These are phyloP conservation scores for Termitomyces sp. DNA, from an alignment of 768 basidiomycete genomes.

Conservation along the genomic window DNA sequence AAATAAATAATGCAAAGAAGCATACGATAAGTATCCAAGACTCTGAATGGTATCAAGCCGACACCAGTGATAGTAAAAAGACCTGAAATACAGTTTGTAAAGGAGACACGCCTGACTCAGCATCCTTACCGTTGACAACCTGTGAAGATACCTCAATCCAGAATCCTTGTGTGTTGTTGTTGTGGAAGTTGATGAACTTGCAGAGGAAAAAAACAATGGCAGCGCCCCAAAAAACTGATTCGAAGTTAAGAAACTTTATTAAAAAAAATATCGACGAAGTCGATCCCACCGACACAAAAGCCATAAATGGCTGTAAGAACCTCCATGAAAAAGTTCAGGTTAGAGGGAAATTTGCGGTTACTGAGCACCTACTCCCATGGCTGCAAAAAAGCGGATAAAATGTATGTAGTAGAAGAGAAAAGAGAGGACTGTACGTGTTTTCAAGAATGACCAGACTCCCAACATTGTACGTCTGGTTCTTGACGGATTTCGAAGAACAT, in stretches of 20 bases:
- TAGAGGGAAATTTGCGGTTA: neutral
- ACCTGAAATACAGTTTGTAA: constrained; percentile 28
- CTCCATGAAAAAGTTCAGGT: constrained; percentile 21
- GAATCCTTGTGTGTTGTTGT: constrained; percentile 61
- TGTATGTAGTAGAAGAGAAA: neutral
- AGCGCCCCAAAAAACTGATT: constrained; percentile 76
- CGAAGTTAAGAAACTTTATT: neutral
- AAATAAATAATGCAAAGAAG: constrained; percentile 2
- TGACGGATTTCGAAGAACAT: constrained; percentile 59
- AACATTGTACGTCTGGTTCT: constrained; percentile 51
- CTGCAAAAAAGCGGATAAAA: constrained; percentile 23
- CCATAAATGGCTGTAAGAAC: constrained; percentile 71
- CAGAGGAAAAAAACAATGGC: constrained; percentile 71
- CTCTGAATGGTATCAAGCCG: constrained; percentile 71
- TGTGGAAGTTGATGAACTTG: constrained; percentile 66
- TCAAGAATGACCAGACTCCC: constrained; percentile 79
- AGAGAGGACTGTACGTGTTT: constrained; percentile 57
- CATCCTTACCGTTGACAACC: constrained; percentile 59
- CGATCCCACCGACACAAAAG: constrained; percentile 54
- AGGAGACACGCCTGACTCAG: neutral
- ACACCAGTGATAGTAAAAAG: constrained; percentile 79
- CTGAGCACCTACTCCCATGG: constrained; percentile 53
- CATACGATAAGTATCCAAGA: constrained; percentile 71
- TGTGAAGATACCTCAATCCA: constrained; percentile 82
- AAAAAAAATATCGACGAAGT: neutral